These are phyloP conservation scores for Cymbidium sinense DNA, from an alignment of 106 monocot species.

Conservation along the genomic window DNA sequence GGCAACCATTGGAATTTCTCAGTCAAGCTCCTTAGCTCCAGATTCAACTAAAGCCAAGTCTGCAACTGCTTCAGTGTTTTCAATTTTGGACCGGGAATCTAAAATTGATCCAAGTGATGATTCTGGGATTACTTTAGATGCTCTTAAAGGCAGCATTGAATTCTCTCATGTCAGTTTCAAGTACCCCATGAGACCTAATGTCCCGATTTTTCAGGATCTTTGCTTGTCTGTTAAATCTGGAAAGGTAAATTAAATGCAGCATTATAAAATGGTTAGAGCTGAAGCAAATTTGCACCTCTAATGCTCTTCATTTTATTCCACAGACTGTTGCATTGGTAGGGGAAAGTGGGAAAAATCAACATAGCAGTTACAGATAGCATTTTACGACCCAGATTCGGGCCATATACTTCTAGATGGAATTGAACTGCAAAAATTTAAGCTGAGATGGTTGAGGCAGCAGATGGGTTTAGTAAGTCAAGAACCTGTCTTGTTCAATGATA, in stretches of 20 bases:
- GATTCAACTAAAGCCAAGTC: slow-evolving; percentile 35
- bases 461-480: slow-evolving; percentile 22
- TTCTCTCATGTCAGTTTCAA: slow-evolving; percentile 29
- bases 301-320: background rate
- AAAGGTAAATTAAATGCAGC: slow-evolving; percentile 16
- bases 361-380: slow-evolving; percentile 17
- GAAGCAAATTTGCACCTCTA: background rate
- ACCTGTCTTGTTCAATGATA: slow-evolving; percentile 21
- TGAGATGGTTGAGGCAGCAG: slow-evolving; percentile 19
- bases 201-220: slow-evolving; percentile 34
- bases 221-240: slow-evolving; percentile 23
- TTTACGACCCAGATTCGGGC: slow-evolving; percentile 20
- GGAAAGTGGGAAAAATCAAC: slow-evolving; percentile 18
- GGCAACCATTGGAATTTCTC: slow-evolving; percentile 30
- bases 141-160: slow-evolving; percentile 29
- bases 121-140: slow-evolving; percentile 21
- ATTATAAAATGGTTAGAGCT: background rate
- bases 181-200: slow-evolving; percentile 34
- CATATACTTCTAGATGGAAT: slow-evolving; percentile 9
- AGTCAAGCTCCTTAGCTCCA: slow-evolving; percentile 28
- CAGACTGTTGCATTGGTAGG: slow-evolving; percentile 31
- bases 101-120: slow-evolving; percentile 30
- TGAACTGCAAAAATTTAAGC: slow-evolving; percentile 8
- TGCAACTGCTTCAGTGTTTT: slow-evolving; percentile 32
- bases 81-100: slow-evolving; percentile 25